Conservation (phyloP, 805 yeast species). For the Clavispora fructus region DNA sequence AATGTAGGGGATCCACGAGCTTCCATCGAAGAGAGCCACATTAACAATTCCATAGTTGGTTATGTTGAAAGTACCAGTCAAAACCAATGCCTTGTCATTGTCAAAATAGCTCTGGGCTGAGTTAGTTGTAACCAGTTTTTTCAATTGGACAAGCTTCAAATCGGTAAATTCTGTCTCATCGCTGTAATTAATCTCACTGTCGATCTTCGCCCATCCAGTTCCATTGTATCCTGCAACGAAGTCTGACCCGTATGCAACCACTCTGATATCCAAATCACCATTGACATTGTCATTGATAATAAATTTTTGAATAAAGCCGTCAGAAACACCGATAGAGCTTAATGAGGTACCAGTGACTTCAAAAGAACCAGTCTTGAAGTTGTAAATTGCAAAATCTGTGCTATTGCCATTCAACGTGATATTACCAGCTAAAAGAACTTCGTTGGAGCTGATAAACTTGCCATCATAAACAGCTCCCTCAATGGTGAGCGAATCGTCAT, state of each 20-base stretch:
- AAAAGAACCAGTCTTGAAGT: slow-evolving; percentile 39
- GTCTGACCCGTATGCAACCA: slow-evolving; percentile 29
- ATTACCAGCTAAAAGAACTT: slow-evolving; percentile 48
- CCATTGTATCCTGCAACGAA: slow-evolving; percentile 43
- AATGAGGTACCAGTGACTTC: slow-evolving; percentile 16
- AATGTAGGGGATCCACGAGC: slow-evolving; percentile 60
- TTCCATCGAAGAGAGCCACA: slow-evolving; percentile 62
- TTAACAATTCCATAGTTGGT: slow-evolving; percentile 50
- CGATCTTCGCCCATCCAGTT: slow-evolving; percentile 43
- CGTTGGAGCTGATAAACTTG: slow-evolving; percentile 36
- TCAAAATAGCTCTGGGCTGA: slow-evolving; percentile 34
- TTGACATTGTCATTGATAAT: slow-evolving; percentile 39
- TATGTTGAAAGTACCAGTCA: slow-evolving; percentile 53
- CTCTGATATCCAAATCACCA: slow-evolving; percentile 35
- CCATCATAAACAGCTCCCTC: slow-evolving; percentile 49
- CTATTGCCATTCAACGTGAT: slow-evolving; percentile 35
- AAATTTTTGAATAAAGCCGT: slow-evolving; percentile 30
- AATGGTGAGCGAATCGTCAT: slow-evolving; percentile 17
- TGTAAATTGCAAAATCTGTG: slow-evolving; percentile 47
- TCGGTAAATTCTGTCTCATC: slow-evolving; percentile 39
- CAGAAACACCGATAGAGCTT: slow-evolving; percentile 15
- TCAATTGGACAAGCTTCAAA: slow-evolving; percentile 37
- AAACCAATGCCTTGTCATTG: slow-evolving; percentile 43
- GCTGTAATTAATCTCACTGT: slow-evolving; percentile 21
- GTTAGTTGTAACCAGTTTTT: slow-evolving; percentile 23